Conservation (phyloP, 1,139 yeast genomes). For the Diutina sp. region DNA sequence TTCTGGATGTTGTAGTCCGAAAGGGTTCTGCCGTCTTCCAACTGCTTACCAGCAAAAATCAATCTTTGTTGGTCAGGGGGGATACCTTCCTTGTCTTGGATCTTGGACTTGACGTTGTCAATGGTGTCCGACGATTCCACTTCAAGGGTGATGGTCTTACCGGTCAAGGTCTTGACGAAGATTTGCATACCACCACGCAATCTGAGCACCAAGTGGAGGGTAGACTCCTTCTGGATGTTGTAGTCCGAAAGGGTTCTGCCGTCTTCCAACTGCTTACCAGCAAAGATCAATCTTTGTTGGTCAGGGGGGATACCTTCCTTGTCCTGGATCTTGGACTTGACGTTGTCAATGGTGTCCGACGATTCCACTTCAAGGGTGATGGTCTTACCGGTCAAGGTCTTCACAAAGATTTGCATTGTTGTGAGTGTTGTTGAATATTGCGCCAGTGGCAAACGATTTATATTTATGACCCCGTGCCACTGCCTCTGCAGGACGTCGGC, state of each 20-base stretch:
- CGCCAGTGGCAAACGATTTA: slow-evolving; percentile 16
- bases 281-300: slow-evolving; percentile 10
- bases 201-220: background rate
- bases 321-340: slow-evolving; percentile 9
- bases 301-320: slow-evolving; percentile 10
- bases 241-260: slow-evolving; percentile 10
- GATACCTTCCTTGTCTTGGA: slow-evolving; percentile 10
- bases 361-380: slow-evolving; percentile 10
- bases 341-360: slow-evolving; percentile 9
- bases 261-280: slow-evolving; percentile 10
- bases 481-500: background rate
- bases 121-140: slow-evolving; percentile 10
- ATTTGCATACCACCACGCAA: slow-evolving; percentile 7
- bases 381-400: slow-evolving; percentile 10
- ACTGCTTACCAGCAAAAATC: slow-evolving; percentile 10
- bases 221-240: background rate
- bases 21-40: slow-evolving; percentile 11
- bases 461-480: background rate
- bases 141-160: slow-evolving; percentile 10
- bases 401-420: slow-evolving; percentile 12
- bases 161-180: slow-evolving; percentile 10
- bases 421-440: background rate
- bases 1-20: slow-evolving; percentile 11
- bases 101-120: slow-evolving; percentile 9
- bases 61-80: slow-evolving; percentile 10